A percentile compares a stretch with the other conserved stretches of the same genome.
Conservation (phyloP, 108 stramenopile genomes). For the Ochromonas danica region DNA sequence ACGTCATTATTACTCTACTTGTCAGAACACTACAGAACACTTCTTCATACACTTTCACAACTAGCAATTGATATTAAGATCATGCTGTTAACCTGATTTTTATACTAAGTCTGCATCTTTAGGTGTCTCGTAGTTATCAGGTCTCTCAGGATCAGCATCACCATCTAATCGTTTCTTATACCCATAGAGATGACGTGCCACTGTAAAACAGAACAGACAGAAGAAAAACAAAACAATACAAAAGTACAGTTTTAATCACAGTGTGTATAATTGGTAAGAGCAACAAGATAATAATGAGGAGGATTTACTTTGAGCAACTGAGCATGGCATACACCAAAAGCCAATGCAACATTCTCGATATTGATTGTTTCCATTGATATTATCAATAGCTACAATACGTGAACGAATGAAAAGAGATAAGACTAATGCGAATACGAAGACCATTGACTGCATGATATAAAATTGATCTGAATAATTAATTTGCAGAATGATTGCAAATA, state of each 20-base stretch:
- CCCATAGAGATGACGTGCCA: not conserved
- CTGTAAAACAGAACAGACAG: too few species aligned
- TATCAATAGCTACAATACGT: not conserved
- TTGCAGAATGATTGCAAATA: not conserved
- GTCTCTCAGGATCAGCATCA: not conserved
- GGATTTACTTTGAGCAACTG: not conserved
- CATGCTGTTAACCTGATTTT: too few species aligned
- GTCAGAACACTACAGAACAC: too few species aligned
- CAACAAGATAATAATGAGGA: too few species aligned
- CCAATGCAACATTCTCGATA: not conserved
- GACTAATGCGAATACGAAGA: not conserved
- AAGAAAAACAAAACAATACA: too few species aligned
- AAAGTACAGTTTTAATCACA: not conserved
- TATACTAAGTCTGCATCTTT: too few species aligned
- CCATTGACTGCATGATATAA: not conserved
- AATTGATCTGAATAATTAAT: too few species aligned
- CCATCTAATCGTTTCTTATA: not conserved
- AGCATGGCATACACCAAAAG: not conserved
- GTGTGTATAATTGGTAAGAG: not conserved
- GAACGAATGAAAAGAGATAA: not conserved
- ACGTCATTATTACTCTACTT: too few species aligned
- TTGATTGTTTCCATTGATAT: slow-evolving; percentile 7
- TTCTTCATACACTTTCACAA: too few species aligned
- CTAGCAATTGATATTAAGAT: too few species aligned
- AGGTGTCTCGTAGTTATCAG: not conserved